phyloP scores from a whole-genome alignment of 2,329 filamentous ascomycete genomes.

The Fusarium nelsonii region DNA sequence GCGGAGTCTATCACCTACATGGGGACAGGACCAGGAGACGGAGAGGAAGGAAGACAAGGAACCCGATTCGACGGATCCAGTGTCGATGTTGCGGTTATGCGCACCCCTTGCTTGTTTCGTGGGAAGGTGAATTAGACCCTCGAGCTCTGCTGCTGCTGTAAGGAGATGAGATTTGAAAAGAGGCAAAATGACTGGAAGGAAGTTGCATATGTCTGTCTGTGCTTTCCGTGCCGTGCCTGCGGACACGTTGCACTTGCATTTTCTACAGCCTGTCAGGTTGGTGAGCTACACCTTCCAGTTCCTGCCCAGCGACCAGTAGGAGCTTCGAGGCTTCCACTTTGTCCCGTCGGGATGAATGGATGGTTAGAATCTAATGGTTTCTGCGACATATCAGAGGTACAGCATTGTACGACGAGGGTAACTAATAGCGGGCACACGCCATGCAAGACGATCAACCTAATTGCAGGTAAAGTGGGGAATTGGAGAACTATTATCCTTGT shows the following conservation, averaged over 20 bases:
- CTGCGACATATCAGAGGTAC: constrained; percentile 19
- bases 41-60: constrained; percentile 19
- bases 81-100: constrained; percentile 29
- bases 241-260: neutral
- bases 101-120: constrained; percentile 40
- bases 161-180: constrained; percentile 21
- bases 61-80: constrained; percentile 31
- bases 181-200: constrained; percentile 17
- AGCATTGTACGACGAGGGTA: neutral
- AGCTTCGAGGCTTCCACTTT: neutral
- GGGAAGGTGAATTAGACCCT: constrained; percentile 23
- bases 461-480: constrained; percentile 37
- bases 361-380: constrained; percentile 4
- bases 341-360: constrained; percentile 5
- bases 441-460: constrained; percentile 41
- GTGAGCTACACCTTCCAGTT: constrained; percentile 9
- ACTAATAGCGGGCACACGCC: constrained; percentile 25
- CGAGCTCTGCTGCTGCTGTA: constrained; percentile 1
- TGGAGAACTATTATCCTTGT: constrained; percentile 22
- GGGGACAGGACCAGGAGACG: constrained; percentile 22
- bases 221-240: constrained; percentile 13
- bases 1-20: constrained; percentile 26
- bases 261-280: neutral
- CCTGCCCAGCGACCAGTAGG: neutral
- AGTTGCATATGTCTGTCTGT: constrained; percentile 1